phyloP scores from a whole-genome alignment of 1,139 yeast species.

The Scheffersomyces illinoinensis region DNA sequence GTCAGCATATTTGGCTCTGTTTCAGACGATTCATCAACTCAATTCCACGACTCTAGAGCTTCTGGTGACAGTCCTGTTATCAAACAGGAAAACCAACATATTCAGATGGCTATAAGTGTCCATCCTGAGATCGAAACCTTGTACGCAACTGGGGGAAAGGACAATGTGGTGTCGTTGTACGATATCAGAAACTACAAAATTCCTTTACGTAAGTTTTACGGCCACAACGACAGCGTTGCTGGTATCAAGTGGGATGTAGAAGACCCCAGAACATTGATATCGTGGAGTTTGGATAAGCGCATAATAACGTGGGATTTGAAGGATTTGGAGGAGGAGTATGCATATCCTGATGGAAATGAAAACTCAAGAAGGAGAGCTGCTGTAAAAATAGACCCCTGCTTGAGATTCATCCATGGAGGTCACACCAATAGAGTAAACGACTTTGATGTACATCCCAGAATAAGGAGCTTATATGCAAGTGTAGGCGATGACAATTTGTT shows the following conservation, averaged over 20 bases:
- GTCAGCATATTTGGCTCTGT: conserved; percentile 64
- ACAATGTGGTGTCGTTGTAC: conserved; percentile 49
- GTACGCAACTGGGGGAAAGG: conserved; percentile 56
- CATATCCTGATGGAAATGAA: conserved; percentile 32
- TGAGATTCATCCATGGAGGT: conserved; percentile 59
- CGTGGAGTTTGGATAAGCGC: conserved; percentile 54
- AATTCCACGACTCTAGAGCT: conserved; percentile 64
- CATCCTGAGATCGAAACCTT: conserved; percentile 46
- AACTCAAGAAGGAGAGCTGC: conserved; percentile 24
- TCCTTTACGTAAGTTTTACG: conserved; percentile 51
- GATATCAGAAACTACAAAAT: conserved; percentile 49
- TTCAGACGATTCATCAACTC: conserved; percentile 69
- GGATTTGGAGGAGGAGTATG: conserved; percentile 45
- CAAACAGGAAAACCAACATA: conserved; percentile 42
- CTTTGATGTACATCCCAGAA: conserved; percentile 49
- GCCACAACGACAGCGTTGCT: conserved; percentile 46
- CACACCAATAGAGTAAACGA: conserved; percentile 56
- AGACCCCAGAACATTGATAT: conserved; percentile 39
- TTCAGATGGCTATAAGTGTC: conserved; percentile 51
- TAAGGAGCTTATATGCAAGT: conserved; percentile 42
- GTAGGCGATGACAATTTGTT: conserved; percentile 56
- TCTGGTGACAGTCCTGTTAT: conserved; percentile 43
- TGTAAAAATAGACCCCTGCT: conserved; percentile 57
- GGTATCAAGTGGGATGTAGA: conserved; percentile 42
- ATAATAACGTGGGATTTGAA: conserved; percentile 53